phyloP scores from a whole-genome alignment of 495 filamentous ascomycete genomes.

The Corynascus novoguineensis region DNA sequence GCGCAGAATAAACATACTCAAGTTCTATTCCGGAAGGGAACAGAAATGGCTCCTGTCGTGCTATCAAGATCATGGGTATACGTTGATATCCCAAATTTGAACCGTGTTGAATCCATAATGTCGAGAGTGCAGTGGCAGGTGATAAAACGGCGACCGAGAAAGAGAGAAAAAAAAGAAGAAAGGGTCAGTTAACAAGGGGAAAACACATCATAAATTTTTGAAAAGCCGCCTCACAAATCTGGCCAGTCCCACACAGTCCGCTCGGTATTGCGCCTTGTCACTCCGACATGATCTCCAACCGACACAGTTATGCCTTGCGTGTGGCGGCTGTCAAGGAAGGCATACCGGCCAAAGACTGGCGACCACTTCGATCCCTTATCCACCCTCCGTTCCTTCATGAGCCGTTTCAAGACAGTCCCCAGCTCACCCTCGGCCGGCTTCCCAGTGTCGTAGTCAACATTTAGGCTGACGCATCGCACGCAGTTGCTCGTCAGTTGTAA shows the following conservation, averaged over 20 bases:
- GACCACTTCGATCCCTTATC: constrained; percentile 67
- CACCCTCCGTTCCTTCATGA: constrained; percentile 73
- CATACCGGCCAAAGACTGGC: constrained; percentile 82
- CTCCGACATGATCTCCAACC: constrained; percentile 66
- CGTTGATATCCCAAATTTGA: too few relatives aligned
- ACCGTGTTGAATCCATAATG: too few relatives aligned
- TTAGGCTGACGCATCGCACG: constrained; percentile 69
- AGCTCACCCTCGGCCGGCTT: constrained; percentile 55
- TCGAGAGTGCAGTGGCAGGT: too few relatives aligned
- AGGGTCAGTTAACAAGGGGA: too few relatives aligned
- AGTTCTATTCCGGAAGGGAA: too few relatives aligned
- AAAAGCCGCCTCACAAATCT: constrained; percentile 6
- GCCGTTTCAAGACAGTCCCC: constrained; percentile 66
- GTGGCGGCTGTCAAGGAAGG: constrained; percentile 47
- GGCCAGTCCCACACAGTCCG: constrained; percentile 52
- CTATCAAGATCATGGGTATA: too few relatives aligned
- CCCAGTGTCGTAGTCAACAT: constrained; percentile 78
- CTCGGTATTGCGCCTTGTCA: constrained; percentile 53
- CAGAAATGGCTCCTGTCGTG: too few relatives aligned
- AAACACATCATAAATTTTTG: background rate
- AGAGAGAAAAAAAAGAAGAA: background rate
- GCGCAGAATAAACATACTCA: too few relatives aligned
- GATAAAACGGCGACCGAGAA: too few relatives aligned
- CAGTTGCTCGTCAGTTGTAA: constrained; percentile 73
- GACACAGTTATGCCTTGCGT: constrained; percentile 42